A percentile compares a stretch with the other conserved stretches of the same genome.
phyloP scores from a whole-genome alignment of 2,329 filamentous ascomycete species.

The Aureobasidium namibiae region DNA sequence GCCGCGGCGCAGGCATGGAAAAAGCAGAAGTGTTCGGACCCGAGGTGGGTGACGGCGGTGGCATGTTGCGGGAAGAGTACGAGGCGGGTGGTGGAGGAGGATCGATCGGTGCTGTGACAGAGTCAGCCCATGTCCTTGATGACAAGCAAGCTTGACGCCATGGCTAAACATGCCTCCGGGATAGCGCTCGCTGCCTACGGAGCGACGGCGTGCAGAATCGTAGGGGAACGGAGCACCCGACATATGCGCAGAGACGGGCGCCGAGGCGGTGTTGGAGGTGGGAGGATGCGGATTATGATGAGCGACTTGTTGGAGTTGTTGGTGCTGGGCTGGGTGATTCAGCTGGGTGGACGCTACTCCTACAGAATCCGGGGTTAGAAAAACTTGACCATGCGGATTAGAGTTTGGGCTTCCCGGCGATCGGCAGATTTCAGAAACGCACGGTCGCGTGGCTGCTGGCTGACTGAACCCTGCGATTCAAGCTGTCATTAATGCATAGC shows the following conservation, averaged over 20 bases:
- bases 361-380: background rate
- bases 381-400: background rate
- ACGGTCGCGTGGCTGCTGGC: conserved; percentile 11
- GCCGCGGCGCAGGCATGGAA: conserved; percentile 30
- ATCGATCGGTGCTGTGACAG: conserved; percentile 22
- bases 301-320: background rate
- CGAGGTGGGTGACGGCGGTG: conserved; percentile 41
- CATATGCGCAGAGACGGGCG: conserved; percentile 27
- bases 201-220: conserved; percentile 35
- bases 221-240: conserved; percentile 26
- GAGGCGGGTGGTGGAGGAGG: conserved; percentile 30
- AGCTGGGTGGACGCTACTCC: conserved; percentile 14
- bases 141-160: background rate
- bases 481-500: background rate
- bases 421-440: background rate
- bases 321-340: conserved; percentile 5
- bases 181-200: conserved; percentile 29
- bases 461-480: conserved; percentile 1
- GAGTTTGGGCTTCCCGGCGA: conserved; percentile 4
- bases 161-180: background rate
- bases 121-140: conserved; percentile 10
- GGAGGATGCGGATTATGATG: conserved; percentile 17
- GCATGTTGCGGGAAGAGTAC: conserved; percentile 39
- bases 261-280: conserved; percentile 18
- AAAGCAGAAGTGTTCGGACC: conserved; percentile 31